A percentile compares a stretch with the other conserved stretches of the same genome.
These are phyloP conservation scores for Emmonsiellopsis sp. DNA, from an alignment of 2,329 filamentous ascomycete species.

Conservation along the genomic window DNA sequence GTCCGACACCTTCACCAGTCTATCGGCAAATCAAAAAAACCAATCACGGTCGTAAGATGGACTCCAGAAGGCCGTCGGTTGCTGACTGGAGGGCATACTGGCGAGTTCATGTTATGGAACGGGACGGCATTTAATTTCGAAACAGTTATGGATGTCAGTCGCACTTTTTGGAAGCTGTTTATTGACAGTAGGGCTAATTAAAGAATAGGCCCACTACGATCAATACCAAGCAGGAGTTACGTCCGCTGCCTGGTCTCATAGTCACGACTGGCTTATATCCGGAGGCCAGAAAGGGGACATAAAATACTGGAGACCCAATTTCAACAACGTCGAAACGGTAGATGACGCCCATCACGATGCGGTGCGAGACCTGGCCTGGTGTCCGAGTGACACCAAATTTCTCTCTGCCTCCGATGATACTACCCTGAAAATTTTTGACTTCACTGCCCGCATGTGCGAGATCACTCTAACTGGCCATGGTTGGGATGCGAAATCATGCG, in stretches of 20 bases:
- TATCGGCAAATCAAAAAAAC: conserved; percentile 95
- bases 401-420: conserved; percentile 93
- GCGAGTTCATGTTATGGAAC: conserved; percentile 98
- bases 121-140: conserved; percentile 99
- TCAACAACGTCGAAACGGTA: conserved; percentile 96
- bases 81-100: conserved; percentile 88
- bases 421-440: conserved; percentile 91
- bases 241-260: conserved; percentile 67
- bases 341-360: conserved; percentile 76
- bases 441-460: conserved; percentile 76
- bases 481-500: conserved; percentile 94
- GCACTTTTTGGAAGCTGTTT: neutral
- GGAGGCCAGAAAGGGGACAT: conserved; percentile 90
- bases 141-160: conserved; percentile 80
- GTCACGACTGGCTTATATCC: conserved; percentile 93
- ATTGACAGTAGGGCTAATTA: conserved; percentile 8
- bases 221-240: conserved; percentile 37
- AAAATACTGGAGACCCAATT: conserved; percentile 99
- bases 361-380: conserved; percentile 84
- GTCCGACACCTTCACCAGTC: conserved; percentile 97
- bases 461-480: conserved; percentile 83
- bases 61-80: conserved; percentile 89
- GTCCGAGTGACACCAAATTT: conserved; percentile 90
- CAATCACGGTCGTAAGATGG: conserved; percentile 94
- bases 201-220: conserved; percentile 61